A percentile compares a stretch with the other conserved stretches of the same genome.
Evolutionary conservation across 441 rosid genomes (phyloP).

Genomic region (Theobroma grandiflorum): DNA sequence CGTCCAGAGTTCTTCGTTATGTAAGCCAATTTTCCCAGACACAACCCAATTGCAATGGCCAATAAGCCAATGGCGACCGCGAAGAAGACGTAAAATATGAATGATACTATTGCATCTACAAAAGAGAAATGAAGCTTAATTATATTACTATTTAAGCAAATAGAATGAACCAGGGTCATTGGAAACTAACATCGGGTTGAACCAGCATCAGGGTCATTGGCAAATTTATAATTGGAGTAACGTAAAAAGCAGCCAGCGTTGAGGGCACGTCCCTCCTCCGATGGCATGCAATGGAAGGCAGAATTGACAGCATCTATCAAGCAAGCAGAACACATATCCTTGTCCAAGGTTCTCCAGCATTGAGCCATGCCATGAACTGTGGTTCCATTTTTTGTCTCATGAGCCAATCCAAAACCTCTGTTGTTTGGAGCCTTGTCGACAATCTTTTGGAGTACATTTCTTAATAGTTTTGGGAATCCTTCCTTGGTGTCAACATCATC

Average conservation of each 20-base stretch:
- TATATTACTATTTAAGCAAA: background rate
- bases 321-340: slow-evolving; percentile 54
- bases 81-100: background rate
- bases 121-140: background rate
- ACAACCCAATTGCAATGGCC: slow-evolving; percentile 14
- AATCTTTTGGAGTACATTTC: slow-evolving; percentile 43
- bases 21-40: slow-evolving; percentile 10
- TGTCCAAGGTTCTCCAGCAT: slow-evolving; percentile 62
- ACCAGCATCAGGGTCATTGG: slow-evolving; percentile 3
- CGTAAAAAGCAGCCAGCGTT: slow-evolving; percentile 68
- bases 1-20: background rate
- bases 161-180: background rate
- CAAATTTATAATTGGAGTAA: slow-evolving; percentile 57
- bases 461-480: slow-evolving; percentile 36
- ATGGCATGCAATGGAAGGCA: slow-evolving; percentile 50
- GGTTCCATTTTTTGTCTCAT: slow-evolving; percentile 27
- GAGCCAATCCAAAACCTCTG: slow-evolving; percentile 46
- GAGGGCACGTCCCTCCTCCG: slow-evolving; percentile 52
- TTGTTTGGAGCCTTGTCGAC: slow-evolving; percentile 40
- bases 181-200: background rate
- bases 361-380: slow-evolving; percentile 65
- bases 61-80: background rate
- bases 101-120: slow-evolving; percentile 8
- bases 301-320: slow-evolving; percentile 46
- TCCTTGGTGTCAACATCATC: slow-evolving; percentile 4